Evolutionary conservation across 225 moss, liverwort and hornwort species (phyloP), one percentile per base, ranked within the genome.

Genomic region (Marchantia paleacea): DNA sequence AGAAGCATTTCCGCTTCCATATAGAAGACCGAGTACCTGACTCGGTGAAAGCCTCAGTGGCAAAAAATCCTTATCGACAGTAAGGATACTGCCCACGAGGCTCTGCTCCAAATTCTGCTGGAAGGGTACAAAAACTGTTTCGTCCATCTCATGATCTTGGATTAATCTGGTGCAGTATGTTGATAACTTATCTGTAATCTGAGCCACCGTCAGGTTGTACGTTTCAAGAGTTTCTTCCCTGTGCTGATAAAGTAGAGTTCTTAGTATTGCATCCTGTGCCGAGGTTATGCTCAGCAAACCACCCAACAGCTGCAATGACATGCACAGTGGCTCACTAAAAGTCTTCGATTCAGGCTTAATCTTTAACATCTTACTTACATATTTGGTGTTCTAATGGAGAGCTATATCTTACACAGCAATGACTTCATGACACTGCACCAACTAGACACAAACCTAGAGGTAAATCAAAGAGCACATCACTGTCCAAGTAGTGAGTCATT

Each of bases 1-100:
- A 70, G 87, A 87, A 25, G 93, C 89, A 81, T 91, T 87, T 15
- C 93, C 91, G 0, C 87, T 93, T 50, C 87, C 91, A 64, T 93
- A 93, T 8, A 91, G 55, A 28, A 91, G 84, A 81, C 90, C 86
- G 7, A 91, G 58, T 72, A 89, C 80, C 85, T 91, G 81, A 52
- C 22, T 68, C 12, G 51, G 8, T 22, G 72, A 83, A 19, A 72
- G 39, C 28, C 22, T 16, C 19, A 75, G 63, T 19, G 90, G 85
- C 52, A 91, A 76, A 50, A 89, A 91, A 1, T 90, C 87, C 0
- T 79, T 79, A 22, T 90, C 83, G 39, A 49, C 90, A 0, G 80
- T 66, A 25, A 90, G 83, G 28, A 88, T 89, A 73, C 86, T 86
- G 24, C 85, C 89, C 0, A 86, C 86, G 28, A 86, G 86, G 6